Conservation (phyloP, 176 grass and related monocot species). For the Carex myosuroides region DNA sequence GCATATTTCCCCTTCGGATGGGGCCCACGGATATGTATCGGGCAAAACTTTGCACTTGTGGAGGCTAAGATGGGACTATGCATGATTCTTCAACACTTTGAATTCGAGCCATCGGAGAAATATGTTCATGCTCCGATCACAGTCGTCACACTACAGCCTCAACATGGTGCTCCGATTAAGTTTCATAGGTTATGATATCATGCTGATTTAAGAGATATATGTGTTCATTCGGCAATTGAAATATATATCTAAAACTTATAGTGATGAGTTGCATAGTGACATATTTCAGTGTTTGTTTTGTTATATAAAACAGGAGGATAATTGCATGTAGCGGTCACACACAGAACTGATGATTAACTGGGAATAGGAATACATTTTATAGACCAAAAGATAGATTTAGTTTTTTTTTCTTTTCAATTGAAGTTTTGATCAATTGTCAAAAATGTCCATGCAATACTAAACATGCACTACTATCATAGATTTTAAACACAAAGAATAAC, state of each 20-base stretch:
- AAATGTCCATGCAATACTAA: background rate
- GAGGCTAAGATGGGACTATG: slow-evolving; percentile 64
- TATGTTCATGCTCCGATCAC: slow-evolving; percentile 52
- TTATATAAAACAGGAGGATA: background rate
- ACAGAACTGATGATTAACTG: background rate
- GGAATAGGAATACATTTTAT: no score
- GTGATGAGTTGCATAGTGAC: background rate
- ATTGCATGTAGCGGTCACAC: background rate
- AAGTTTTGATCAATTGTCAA: background rate
- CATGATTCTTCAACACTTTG: slow-evolving; percentile 54
- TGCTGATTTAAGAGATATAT: background rate
- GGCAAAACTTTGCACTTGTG: slow-evolving; percentile 60
- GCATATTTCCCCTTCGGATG: slow-evolving; percentile 62
- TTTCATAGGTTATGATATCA: slow-evolving; percentile 32
- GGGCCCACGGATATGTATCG: slow-evolving; percentile 64
- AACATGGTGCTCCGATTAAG: slow-evolving; percentile 55
- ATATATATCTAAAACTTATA: background rate
- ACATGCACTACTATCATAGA: no score
- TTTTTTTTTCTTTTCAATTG: no score
- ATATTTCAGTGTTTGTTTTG: background rate
- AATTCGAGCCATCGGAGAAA: slow-evolving; percentile 43
- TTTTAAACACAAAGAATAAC: no score
- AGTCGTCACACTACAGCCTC: slow-evolving; percentile 37
- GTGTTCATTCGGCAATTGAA: background rate
- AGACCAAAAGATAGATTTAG: no score